Conservation (phyloP, 2,329 filamentous ascomycete genomes). For the Pseudogymnoascus sp. region DNA sequence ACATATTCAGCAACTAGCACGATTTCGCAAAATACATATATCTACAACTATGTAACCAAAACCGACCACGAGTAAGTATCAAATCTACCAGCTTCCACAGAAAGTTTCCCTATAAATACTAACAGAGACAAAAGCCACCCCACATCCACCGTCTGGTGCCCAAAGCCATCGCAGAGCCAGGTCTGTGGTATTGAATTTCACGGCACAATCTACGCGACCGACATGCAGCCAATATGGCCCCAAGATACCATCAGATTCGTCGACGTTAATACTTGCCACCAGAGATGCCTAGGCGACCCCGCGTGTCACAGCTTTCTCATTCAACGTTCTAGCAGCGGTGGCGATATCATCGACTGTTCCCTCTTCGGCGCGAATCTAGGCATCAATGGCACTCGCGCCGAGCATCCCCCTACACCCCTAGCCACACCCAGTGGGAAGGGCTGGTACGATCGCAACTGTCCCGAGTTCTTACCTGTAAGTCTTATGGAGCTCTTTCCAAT, state of each 20-base stretch:
- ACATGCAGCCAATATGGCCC: background rate
- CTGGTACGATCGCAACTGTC: background rate
- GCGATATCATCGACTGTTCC: background rate
- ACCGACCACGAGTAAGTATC: background rate
- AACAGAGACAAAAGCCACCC: background rate
- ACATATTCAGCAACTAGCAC: conserved; percentile 1
- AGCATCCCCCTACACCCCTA: background rate
- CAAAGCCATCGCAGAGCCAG: background rate
- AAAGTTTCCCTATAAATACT: background rate
- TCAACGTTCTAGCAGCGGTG: background rate
- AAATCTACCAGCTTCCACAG: background rate
- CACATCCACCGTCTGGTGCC: background rate
- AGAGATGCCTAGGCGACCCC: background rate
- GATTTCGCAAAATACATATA: background rate
- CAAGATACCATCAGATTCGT: background rate
- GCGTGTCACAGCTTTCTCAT: background rate
- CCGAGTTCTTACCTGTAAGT: background rate
- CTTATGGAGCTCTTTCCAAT: no score
- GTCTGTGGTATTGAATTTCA: background rate
- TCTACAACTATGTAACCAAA: background rate
- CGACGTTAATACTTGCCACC: background rate
- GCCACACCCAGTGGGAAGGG: background rate
- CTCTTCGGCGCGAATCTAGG: background rate
- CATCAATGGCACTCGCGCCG: background rate
- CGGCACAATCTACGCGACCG: background rate